These are phyloP conservation scores for Acacia pycnantha DNA, from an alignment of 331 rosid genomes.

Conservation along the genomic window DNA sequence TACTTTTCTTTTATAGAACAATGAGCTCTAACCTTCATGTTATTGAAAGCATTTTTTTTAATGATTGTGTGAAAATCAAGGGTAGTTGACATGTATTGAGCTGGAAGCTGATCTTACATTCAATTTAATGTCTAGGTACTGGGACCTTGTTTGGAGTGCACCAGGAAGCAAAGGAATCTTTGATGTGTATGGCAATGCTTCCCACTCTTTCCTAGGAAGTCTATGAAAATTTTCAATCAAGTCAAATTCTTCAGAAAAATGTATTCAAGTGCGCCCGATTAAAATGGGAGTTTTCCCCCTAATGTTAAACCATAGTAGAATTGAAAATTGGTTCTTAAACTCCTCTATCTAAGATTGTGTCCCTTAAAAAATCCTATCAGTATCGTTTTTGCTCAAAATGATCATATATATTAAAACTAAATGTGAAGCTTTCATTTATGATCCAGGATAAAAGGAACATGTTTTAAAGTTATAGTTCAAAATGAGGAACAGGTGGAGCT, in stretches of 20 bases:
- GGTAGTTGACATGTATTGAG: constrained; percentile 15
- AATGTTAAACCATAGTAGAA: constrained; percentile 16
- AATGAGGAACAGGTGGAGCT: constrained; percentile 79
- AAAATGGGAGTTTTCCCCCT: not conserved
- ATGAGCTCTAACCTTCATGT: constrained; percentile 14
- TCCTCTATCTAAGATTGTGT: constrained; percentile 12
- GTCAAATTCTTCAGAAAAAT: constrained; percentile 18
- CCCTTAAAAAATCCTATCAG: constrained; percentile 16
- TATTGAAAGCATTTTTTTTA: not conserved
- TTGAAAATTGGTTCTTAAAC: constrained; percentile 10
- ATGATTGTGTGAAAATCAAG: not conserved
- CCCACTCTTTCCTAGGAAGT: constrained; percentile 20
- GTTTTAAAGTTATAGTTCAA: constrained; percentile 66
- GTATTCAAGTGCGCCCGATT: not conserved
- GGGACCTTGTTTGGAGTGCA: constrained; percentile 89
- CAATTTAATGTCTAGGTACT: constrained; percentile 59
- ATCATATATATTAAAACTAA: not conserved
- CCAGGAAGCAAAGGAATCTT: constrained; percentile 53
- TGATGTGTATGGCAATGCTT: constrained; percentile 47
- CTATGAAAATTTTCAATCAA: constrained; percentile 1
- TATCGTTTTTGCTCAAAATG: constrained; percentile 3
- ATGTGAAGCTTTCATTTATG: constrained; percentile 21
- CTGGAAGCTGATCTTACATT: constrained; percentile 30
- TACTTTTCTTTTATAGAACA: not conserved
- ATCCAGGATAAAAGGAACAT: constrained; percentile 67